A percentile compares a stretch with the other conserved stretches of the same genome.
These are phyloP conservation scores for Pleurozium schreberi DNA, from an alignment of 225 moss, liverwort and hornwort species.

Conservation along the genomic window DNA sequence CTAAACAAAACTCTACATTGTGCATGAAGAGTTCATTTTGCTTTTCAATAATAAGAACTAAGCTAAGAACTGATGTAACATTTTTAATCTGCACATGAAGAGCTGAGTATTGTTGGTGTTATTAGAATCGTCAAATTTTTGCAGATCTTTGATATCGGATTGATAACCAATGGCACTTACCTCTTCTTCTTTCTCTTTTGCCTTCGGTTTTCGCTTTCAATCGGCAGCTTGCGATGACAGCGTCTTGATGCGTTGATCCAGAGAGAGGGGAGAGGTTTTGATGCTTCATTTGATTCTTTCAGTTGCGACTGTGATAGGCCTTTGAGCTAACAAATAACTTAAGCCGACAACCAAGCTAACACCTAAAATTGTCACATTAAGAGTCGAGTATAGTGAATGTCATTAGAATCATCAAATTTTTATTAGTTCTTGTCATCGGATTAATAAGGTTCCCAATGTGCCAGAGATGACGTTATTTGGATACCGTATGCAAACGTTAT, in stretches of 20 bases:
- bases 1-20: too few relatives aligned
- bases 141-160: not conserved
- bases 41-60: too few relatives aligned
- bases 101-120: not conserved
- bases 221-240: not conserved
- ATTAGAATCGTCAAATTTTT: not conserved
- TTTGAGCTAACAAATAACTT: not conserved
- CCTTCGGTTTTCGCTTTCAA: not conserved
- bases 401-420: not conserved
- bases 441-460: not conserved
- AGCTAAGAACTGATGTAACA: not conserved
- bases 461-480: not conserved
- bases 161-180: not conserved
- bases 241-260: not conserved
- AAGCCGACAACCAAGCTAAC: not conserved
- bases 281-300: not conserved
- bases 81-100: not conserved
- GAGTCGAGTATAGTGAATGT: not conserved
- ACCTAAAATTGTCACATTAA: too few relatives aligned
- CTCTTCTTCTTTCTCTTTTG: not conserved
- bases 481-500: not conserved
- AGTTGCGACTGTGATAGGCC: not conserved
- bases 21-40: too few relatives aligned
- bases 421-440: not conserved
- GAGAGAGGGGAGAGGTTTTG: not conserved